These are phyloP conservation scores for Calocybe gangraenosa DNA, from an alignment of 768 basidiomycete genomes.

Conservation along the genomic window DNA sequence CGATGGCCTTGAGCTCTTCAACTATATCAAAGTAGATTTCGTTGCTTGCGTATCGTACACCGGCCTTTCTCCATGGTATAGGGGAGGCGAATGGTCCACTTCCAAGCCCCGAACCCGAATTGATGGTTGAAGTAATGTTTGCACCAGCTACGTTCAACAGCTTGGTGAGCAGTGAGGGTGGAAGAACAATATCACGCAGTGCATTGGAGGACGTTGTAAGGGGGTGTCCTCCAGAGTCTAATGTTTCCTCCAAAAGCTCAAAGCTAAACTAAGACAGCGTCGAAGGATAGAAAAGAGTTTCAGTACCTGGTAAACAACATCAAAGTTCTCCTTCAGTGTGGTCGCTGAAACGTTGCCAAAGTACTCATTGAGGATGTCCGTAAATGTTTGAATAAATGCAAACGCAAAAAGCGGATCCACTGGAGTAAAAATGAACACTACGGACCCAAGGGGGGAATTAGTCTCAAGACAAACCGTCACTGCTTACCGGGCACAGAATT, in stretches of 20 bases:
- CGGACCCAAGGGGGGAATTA: slow-evolving; percentile 1
- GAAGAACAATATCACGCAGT: slow-evolving; percentile 89
- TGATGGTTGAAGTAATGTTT: slow-evolving; percentile 43
- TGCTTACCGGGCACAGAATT: slow-evolving; percentile 77
- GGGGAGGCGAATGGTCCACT: slow-evolving; percentile 75
- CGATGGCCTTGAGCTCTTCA: slow-evolving; percentile 75
- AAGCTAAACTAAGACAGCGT: slow-evolving; percentile 8
- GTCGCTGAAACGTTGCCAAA: slow-evolving; percentile 80
- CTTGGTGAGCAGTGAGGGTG: slow-evolving; percentile 82
- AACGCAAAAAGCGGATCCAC: slow-evolving; percentile 91
- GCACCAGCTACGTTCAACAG: slow-evolving; percentile 51
- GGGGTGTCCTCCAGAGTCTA: slow-evolving; percentile 90
- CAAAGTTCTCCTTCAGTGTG: slow-evolving; percentile 87
- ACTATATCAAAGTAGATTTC: slow-evolving; percentile 92
- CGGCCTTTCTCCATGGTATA: slow-evolving; percentile 90
- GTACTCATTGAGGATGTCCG: slow-evolving; percentile 82
- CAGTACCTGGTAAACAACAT: slow-evolving; percentile 86
- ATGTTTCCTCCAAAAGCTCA: slow-evolving; percentile 91
- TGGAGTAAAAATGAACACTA: slow-evolving; percentile 23
- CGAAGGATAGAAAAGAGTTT: neutral
- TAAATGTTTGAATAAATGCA: slow-evolving; percentile 81
- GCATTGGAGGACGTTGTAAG: slow-evolving; percentile 88
- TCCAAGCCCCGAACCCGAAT: slow-evolving; percentile 38
- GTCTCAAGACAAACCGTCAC: slow-evolving; percentile 58
- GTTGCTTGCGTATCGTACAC: slow-evolving; percentile 78